Conservation (phyloP, 225 moss, liverwort and hornwort genomes). For the Sphagnum tenellum region DNA sequence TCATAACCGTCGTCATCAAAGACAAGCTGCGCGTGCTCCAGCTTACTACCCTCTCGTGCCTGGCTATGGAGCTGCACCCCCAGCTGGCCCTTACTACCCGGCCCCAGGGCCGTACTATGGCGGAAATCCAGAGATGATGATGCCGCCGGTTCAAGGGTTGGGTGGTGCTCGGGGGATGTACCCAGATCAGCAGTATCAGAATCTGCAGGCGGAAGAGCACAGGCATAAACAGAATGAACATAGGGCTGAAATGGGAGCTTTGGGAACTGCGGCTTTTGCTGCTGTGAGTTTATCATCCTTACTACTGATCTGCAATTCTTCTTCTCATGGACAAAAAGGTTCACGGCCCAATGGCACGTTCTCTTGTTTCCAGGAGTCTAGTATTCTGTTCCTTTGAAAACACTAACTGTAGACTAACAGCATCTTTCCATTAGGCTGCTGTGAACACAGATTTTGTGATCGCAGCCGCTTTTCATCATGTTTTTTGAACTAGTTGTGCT, state of each 20-base stretch:
- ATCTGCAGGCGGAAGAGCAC: slow-evolving; percentile 5
- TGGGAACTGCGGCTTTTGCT: slow-evolving; percentile 8
- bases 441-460: not conserved
- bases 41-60: not conserved
- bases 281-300: not conserved
- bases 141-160: not conserved
- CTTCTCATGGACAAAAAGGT: not conserved
- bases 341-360: not conserved
- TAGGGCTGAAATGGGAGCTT: slow-evolving; percentile 10
- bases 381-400: not conserved
- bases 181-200: not conserved
- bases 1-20: not conserved
- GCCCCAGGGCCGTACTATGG: no score
- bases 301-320: not conserved
- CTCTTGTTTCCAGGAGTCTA: not conserved
- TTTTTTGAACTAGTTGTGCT: not conserved
- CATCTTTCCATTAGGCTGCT: not conserved
- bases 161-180: not conserved
- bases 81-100: no score
- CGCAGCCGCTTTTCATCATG: not conserved
- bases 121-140: not conserved
- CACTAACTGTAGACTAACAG: no score
- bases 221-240: slow-evolving; percentile 11
- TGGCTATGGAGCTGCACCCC: not conserved
- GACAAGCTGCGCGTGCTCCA: not conserved